A percentile compares a stretch with the other conserved stretches of the same genome.
Evolutionary conservation across 441 rosid species (phyloP).

Genomic region (Erodium trifolium): DNA sequence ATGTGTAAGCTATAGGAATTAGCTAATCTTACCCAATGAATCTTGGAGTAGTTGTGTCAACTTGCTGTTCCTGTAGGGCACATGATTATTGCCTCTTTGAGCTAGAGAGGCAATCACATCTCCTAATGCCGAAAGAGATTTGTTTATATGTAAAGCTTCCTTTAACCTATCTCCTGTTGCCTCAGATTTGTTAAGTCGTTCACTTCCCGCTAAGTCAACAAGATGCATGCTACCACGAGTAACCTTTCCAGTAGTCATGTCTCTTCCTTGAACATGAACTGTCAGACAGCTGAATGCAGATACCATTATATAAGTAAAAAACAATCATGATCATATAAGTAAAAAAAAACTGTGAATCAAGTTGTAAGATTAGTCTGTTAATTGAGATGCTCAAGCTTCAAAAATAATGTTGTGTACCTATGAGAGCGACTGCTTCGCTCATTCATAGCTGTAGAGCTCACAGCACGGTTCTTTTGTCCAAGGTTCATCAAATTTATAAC

Average conservation of each 20-base stretch:
- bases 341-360: no score
- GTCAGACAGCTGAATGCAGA: not conserved
- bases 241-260: slow-evolving; percentile 48
- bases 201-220: slow-evolving; percentile 96
- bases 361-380: no score
- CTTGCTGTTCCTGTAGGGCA: slow-evolving; percentile 94
- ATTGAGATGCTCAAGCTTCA: not conserved
- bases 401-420: slow-evolving; percentile 36
- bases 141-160: slow-evolving; percentile 93
- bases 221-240: slow-evolving; percentile 74
- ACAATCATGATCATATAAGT: not conserved
- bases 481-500: slow-evolving; percentile 74
- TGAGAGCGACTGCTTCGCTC: slow-evolving; percentile 97
- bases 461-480: slow-evolving; percentile 77
- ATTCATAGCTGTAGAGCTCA: slow-evolving; percentile 85
- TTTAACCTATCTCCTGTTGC: slow-evolving; percentile 70
- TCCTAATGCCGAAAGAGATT: slow-evolving; percentile 91
- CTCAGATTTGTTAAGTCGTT: slow-evolving; percentile 84
- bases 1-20: not conserved
- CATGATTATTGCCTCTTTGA: slow-evolving; percentile 62
- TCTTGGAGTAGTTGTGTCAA: slow-evolving; percentile 95
- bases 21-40: slow-evolving; percentile 51
- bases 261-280: slow-evolving; percentile 42
- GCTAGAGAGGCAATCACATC: slow-evolving; percentile 92
- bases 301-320: not conserved